Percentiles rank a stretch among this genome's conserved stretches.
These are phyloP conservation scores for Pachysolen tannophilus DNA, from an alignment of 805 yeast genomes.

Conservation along the genomic window DNA sequence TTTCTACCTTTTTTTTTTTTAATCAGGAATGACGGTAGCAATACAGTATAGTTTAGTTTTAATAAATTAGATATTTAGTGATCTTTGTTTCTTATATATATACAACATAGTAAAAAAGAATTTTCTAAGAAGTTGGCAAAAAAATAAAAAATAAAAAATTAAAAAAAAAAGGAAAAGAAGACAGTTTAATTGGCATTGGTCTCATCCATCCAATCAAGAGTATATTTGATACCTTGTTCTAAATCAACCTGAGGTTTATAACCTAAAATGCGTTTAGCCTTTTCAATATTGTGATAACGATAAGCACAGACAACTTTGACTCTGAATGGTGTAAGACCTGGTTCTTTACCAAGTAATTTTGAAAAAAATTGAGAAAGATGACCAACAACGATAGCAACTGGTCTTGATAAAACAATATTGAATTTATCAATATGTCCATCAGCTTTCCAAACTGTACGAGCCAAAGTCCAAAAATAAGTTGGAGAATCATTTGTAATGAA, in stretches of 20 bases:
- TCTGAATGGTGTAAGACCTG: constrained; percentile 94
- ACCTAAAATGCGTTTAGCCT: constrained; percentile 72
- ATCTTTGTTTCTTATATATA: no score
- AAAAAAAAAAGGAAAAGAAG: no score
- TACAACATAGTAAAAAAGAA: no score
- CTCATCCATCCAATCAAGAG: constrained; percentile 88
- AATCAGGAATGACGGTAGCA: no score
- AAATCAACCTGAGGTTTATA: constrained; percentile 74
- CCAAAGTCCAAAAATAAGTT: constrained; percentile 93
- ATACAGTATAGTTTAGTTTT: no score
- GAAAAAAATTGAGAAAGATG: constrained; percentile 72
- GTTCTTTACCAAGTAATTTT: constrained; percentile 67
- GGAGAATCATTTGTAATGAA: constrained; percentile 93
- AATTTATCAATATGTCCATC: constrained; percentile 76
- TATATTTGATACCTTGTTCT: constrained; percentile 71
- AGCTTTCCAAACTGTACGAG: constrained; percentile 95
- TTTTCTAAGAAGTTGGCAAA: no score
- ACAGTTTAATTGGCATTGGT: constrained; percentile 16
- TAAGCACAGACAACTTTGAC: constrained; percentile 88
- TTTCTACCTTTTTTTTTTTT: no score
- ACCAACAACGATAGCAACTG: constrained; percentile 77
- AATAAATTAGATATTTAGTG: not conserved
- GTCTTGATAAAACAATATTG: constrained; percentile 61
- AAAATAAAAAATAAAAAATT: no score
- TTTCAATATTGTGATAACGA: constrained; percentile 86